Percentiles rank a stretch among this genome's conserved stretches.
phyloP scores from a whole-genome alignment of 495 filamentous ascomycete species.

The Podospora comata region DNA sequence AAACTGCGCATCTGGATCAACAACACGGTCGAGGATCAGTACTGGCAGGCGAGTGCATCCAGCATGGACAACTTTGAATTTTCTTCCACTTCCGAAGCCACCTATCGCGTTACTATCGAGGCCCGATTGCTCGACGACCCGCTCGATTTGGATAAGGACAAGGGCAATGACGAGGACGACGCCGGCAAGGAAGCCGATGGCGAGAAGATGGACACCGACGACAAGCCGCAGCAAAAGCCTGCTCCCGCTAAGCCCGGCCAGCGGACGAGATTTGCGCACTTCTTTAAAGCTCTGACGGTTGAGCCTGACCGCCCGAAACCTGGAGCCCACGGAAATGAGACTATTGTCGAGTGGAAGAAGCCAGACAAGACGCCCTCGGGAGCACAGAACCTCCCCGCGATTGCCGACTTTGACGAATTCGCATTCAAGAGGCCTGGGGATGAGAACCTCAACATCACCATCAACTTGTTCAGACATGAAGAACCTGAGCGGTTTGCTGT shows the following conservation, averaged over 20 bases:
- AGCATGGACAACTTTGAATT: conserved; percentile 74
- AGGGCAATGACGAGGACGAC: conserved; percentile 46
- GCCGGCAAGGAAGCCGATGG: conserved; percentile 43
- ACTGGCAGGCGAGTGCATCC: conserved; percentile 73
- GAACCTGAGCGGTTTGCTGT: conserved; percentile 78
- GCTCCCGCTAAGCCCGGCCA: conserved; percentile 41
- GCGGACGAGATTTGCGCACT: conserved; percentile 76
- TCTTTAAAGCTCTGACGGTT: conserved; percentile 87
- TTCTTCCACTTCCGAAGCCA: conserved; percentile 61
- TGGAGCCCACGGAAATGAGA: conserved; percentile 52
- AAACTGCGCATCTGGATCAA: conserved; percentile 92
- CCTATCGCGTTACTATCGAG: conserved; percentile 89
- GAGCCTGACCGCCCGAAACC: conserved; percentile 68
- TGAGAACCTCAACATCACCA: conserved; percentile 85
- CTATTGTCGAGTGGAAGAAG: conserved; percentile 69
- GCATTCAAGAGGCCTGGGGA: conserved; percentile 90
- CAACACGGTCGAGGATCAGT: conserved; percentile 91
- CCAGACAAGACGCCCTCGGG: conserved; percentile 55
- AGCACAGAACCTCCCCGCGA: conserved; percentile 44
- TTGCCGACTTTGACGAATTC: conserved; percentile 82
- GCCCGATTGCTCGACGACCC: conserved; percentile 81
- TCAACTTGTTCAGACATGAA: conserved; percentile 85
- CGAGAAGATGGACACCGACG: conserved; percentile 65
- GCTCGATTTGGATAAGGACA: conserved; percentile 55
- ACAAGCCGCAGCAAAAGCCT: conserved; percentile 44